Evolutionary conservation across 805 yeast genomes (phyloP).

Genomic region (Huiozyma sinensis): DNA sequence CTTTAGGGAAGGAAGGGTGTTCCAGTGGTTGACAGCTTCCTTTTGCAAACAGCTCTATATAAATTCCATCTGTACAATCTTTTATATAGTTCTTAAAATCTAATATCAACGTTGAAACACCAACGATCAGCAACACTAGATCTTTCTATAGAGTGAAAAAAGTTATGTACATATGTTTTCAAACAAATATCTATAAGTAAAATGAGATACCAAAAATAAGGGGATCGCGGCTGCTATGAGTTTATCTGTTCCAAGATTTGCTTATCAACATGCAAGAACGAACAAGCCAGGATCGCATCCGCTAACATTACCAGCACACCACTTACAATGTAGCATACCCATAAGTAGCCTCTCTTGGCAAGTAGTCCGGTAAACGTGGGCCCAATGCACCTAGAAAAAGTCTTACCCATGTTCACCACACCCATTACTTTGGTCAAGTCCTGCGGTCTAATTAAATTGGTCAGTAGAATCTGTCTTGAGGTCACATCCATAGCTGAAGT

Average conservation of each 20-base stretch:
- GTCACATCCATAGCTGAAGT: constrained; percentile 83
- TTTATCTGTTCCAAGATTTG: constrained; percentile 17
- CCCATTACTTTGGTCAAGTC: constrained; percentile 77
- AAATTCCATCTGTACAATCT: constrained; percentile 12
- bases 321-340: constrained; percentile 44
- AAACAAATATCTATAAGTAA: too few relatives aligned
- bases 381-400: constrained; percentile 74
- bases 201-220: too few relatives aligned
- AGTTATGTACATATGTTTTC: too few relatives aligned
- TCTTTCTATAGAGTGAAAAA: too few relatives aligned
- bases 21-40: background rate
- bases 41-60: background rate
- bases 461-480: constrained; percentile 73
- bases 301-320: constrained; percentile 36
- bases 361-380: constrained; percentile 70
- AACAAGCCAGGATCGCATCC: constrained; percentile 24
- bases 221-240: background rate
- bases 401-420: constrained; percentile 74
- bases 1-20: too few relatives aligned
- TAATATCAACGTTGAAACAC: too few relatives aligned
- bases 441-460: constrained; percentile 49
- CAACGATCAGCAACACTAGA: constrained; percentile 1
- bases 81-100: constrained; percentile 5
- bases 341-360: constrained; percentile 40
- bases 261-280: constrained; percentile 28